A percentile compares a stretch with the other conserved stretches of the same genome.
These are phyloP conservation scores for Crotalaria pallida DNA, from an alignment of 306 rosid genomes.

Conservation along the genomic window DNA sequence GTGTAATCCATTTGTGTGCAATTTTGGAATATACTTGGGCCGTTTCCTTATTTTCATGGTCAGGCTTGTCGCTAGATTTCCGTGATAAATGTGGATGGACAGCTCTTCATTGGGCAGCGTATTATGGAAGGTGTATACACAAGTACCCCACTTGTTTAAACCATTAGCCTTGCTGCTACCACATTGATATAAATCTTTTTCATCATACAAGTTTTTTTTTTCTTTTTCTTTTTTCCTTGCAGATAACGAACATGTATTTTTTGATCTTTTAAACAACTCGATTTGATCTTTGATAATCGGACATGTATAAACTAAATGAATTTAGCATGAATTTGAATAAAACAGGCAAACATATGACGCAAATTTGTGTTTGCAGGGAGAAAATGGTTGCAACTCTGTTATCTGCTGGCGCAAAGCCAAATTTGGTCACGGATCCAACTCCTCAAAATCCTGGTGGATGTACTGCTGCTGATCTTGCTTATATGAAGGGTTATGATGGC, in stretches of 20 bases:
- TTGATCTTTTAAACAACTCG: too few relatives aligned
- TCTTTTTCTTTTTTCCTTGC: not conserved
- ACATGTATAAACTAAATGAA: not conserved
- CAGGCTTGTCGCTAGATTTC: conserved; percentile 83
- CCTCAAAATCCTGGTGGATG: conserved; percentile 65
- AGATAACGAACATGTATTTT: too few relatives aligned
- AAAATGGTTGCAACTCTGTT: conserved; percentile 79
- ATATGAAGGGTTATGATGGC: conserved; percentile 60
- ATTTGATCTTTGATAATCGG: too few relatives aligned
- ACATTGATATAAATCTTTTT: conserved; percentile 5
- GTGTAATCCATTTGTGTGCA: conserved; percentile 92
- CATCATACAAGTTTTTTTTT: not conserved
- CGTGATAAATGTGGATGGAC: conserved; percentile 97
- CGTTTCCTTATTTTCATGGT: conserved; percentile 57
- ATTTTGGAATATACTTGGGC: conserved; percentile 89
- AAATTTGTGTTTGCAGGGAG: conserved; percentile 47
- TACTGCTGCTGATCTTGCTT: conserved; percentile 83
- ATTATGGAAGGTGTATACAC: conserved; percentile 65
- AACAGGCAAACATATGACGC: not conserved
- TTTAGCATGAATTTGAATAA: conserved; percentile 2
- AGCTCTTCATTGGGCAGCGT: conserved; percentile 99
- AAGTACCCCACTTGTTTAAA: conserved; percentile 1
- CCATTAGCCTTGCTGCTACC: not conserved
- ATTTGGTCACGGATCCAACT: conserved; percentile 90
- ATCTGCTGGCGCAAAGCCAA: conserved; percentile 85